These are phyloP conservation scores for Pythium phragmitis DNA, from an alignment of 352 stramenopile genomes.

Conservation along the genomic window DNA sequence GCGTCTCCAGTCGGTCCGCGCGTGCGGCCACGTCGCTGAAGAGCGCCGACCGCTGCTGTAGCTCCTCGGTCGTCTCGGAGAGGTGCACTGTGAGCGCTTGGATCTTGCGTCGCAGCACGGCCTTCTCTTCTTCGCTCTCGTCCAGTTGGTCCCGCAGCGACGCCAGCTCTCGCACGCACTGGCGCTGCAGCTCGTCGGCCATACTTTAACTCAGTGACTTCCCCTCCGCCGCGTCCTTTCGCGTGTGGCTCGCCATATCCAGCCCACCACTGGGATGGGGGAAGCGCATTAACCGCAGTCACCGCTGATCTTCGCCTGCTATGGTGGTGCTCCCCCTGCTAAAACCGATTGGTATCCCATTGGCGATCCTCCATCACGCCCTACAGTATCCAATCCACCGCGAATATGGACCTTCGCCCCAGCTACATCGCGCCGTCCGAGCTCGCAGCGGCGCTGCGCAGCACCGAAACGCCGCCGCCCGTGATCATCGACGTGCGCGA, in stretches of 20 bases:
- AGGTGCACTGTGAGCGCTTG: slow-evolving; percentile 40
- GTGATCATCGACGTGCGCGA: slow-evolving; percentile 80
- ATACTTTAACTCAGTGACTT: neutral
- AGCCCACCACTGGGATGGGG: neutral
- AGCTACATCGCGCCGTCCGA: slow-evolving; percentile 47
- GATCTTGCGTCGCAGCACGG: slow-evolving; percentile 39
- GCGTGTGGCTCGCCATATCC: neutral
- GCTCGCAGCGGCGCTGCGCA: slow-evolving; percentile 56
- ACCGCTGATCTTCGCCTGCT: too few relatives aligned
- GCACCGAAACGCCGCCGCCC: slow-evolving; percentile 32
- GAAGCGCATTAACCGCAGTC: too few relatives aligned
- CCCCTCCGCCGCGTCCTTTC: neutral
- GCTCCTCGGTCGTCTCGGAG: slow-evolving; percentile 52
- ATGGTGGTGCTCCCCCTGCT: neutral
- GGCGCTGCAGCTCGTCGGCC: slow-evolving; percentile 26
- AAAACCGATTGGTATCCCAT: slow-evolving; percentile 8
- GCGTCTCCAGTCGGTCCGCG: slow-evolving; percentile 40
- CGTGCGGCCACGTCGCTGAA: slow-evolving; percentile 44
- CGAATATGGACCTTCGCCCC: slow-evolving; percentile 22
- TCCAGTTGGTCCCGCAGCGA: slow-evolving; percentile 32
- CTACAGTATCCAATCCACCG: neutral
- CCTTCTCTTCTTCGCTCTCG: slow-evolving; percentile 36
- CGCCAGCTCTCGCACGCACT: slow-evolving; percentile 38
- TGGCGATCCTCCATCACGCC: neutral
- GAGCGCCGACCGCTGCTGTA: slow-evolving; percentile 56